A percentile compares a stretch with the other conserved stretches of the same genome.
These are phyloP conservation scores for Rhynchospora pubera DNA, from an alignment of 176 grass and related monocot genomes.

Conservation along the genomic window DNA sequence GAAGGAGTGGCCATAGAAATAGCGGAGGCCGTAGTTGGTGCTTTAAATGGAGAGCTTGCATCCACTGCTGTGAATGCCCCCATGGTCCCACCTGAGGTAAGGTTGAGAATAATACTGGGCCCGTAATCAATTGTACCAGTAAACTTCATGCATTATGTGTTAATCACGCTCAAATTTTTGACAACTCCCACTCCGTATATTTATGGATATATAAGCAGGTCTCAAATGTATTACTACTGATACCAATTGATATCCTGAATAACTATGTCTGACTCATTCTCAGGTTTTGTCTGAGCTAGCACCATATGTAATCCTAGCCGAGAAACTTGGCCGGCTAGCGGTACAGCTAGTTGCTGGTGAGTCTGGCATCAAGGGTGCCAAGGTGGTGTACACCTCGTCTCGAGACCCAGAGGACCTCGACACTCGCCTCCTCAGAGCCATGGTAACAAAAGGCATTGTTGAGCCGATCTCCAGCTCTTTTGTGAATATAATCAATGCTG, in stretches of 20 bases:
- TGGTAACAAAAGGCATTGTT: constrained; percentile 85
- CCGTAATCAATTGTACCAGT: neutral
- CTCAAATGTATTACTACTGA: neutral
- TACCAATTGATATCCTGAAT: neutral
- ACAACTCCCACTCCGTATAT: neutral
- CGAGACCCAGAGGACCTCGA: constrained; percentile 62
- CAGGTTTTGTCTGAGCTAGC: constrained; percentile 79
- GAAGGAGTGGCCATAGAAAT: constrained; percentile 95
- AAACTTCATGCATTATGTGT: neutral
- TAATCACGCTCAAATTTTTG: neutral
- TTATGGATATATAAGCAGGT: neutral
- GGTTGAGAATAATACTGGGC: neutral
- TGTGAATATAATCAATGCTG: constrained; percentile 87
- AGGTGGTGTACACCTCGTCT: constrained; percentile 75
- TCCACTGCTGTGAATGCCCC: constrained; percentile 93
- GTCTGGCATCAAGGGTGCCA: constrained; percentile 71
- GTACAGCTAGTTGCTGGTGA: constrained; percentile 83
- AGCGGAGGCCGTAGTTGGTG: constrained; percentile 76
- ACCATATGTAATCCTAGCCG: constrained; percentile 74
- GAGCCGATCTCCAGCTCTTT: constrained; percentile 74
- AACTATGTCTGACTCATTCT: neutral
- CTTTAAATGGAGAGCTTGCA: constrained; percentile 72
- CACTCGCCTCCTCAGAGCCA: constrained; percentile 82
- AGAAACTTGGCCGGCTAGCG: constrained; percentile 88
- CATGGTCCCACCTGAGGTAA: constrained; percentile 91